These are phyloP conservation scores for Eutrema heterophyllum DNA, from an alignment of 345 rosid genomes.

Conservation along the genomic window DNA sequence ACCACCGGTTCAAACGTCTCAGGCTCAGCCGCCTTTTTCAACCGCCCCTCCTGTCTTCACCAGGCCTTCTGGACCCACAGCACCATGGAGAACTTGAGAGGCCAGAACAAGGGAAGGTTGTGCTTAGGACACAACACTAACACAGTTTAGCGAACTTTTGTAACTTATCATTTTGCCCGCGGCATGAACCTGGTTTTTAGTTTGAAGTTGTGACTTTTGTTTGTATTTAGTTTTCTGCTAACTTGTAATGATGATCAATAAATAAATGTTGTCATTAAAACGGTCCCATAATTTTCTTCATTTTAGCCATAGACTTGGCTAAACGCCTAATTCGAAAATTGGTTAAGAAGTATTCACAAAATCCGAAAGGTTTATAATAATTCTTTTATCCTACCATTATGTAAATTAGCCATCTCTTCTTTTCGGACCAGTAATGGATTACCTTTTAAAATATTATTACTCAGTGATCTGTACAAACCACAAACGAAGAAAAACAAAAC, in stretches of 20 bases:
- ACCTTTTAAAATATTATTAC: too few relatives aligned
- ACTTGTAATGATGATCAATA: neutral
- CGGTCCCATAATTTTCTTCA: too few relatives aligned
- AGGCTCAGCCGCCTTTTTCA: constrained; percentile 8
- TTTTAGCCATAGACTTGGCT: too few relatives aligned
- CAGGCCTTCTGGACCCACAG: constrained; percentile 11
- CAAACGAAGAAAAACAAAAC: too few relatives aligned
- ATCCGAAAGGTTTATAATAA: too few relatives aligned
- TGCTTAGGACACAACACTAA: constrained; percentile 7
- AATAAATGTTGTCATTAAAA: neutral
- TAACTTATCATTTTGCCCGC: neutral
- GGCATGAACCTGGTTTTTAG: neutral
- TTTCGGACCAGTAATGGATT: too few relatives aligned
- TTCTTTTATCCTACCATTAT: too few relatives aligned
- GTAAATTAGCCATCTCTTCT: too few relatives aligned
- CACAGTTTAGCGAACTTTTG: neutral
- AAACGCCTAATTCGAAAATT: too few relatives aligned
- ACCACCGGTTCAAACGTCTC: constrained; percentile 19
- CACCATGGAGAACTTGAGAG: constrained; percentile 18
- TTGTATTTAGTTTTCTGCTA: neutral
- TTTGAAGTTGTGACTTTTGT: neutral
- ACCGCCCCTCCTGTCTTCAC: constrained; percentile 1
- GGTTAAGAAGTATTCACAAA: too few relatives aligned
- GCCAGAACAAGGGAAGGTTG: neutral
- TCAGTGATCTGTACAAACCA: too few relatives aligned